These are phyloP conservation scores for Fusarium sp. DNA, from an alignment of 2,329 filamentous ascomycete species.

Conservation along the genomic window DNA sequence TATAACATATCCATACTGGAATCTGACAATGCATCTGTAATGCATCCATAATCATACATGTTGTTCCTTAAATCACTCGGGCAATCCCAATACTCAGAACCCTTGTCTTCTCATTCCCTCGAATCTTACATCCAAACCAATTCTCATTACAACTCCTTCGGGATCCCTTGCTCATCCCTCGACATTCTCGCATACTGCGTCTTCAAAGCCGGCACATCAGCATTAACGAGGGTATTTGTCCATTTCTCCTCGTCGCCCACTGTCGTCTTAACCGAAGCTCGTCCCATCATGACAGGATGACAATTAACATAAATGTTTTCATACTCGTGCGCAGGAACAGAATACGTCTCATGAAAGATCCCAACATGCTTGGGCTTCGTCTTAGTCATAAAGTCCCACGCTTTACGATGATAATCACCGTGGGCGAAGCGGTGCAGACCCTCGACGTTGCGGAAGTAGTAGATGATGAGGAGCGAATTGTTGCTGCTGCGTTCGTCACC, in stretches of 20 bases:
- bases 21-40: background rate
- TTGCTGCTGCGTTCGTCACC: constrained; percentile 52
- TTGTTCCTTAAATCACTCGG: background rate
- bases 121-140: background rate
- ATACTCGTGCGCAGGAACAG: constrained; percentile 56
- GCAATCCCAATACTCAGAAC: background rate
- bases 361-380: constrained; percentile 54
- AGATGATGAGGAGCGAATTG: constrained; percentile 57
- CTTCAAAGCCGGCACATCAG: constrained; percentile 47
- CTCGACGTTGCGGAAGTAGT: constrained; percentile 63
- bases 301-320: constrained; percentile 64
- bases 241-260: constrained; percentile 42
- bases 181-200: constrained; percentile 51
- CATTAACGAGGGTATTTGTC: constrained; percentile 51
- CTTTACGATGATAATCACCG: constrained; percentile 57
- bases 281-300: constrained; percentile 52
- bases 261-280: constrained; percentile 41
- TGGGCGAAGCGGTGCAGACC: constrained; percentile 65
- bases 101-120: too few species aligned
- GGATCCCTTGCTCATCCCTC: constrained; percentile 39
- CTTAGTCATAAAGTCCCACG: constrained; percentile 62
- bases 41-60: background rate
- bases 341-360: constrained; percentile 67
- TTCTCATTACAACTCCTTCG: constrained; percentile 16
- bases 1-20: background rate